A percentile compares a stretch with the other conserved stretches of the same genome.
These are phyloP conservation scores for Calophaca sinica DNA, from an alignment of 306 rosid genomes.

Conservation along the genomic window DNA sequence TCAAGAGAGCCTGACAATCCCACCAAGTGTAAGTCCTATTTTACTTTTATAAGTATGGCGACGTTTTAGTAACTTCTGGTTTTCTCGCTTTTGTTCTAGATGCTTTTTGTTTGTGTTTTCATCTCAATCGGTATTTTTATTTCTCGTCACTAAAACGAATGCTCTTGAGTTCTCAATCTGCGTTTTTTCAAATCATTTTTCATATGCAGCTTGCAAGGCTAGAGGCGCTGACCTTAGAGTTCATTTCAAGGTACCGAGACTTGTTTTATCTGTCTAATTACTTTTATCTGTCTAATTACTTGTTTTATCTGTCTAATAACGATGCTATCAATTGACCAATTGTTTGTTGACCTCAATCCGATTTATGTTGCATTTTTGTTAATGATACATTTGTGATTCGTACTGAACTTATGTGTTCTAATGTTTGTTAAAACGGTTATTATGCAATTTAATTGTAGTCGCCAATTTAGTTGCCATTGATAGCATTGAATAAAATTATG, in stretches of 20 bases:
- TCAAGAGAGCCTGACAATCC: conserved; percentile 91
- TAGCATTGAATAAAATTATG: not conserved
- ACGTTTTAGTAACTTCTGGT: not conserved
- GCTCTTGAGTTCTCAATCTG: not conserved
- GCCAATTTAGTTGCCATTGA: not conserved
- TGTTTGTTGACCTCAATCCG: no score
- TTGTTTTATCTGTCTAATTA: not conserved
- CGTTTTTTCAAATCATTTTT: not conserved
- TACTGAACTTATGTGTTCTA: not conserved
- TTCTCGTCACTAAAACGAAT: not conserved
- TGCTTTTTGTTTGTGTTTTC: not conserved
- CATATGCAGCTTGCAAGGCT: conserved; percentile 88
- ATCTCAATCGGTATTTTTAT: no score
- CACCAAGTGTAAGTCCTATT: conserved; percentile 73
- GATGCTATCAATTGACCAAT: no score
- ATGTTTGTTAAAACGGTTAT: not conserved
- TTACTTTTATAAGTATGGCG: not conserved
- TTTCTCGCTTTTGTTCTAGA: not conserved
- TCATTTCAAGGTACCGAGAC: conserved; percentile 78
- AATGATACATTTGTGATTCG: not conserved
- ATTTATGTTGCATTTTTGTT: not conserved
- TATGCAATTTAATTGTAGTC: not conserved
- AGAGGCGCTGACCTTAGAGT: conserved; percentile 89
- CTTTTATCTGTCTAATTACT: not conserved
- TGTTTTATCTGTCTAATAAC: not conserved